These are phyloP conservation scores for Pestalotiopsis sp. DNA, from an alignment of 2,329 filamentous ascomycete genomes.

Conservation along the genomic window DNA sequence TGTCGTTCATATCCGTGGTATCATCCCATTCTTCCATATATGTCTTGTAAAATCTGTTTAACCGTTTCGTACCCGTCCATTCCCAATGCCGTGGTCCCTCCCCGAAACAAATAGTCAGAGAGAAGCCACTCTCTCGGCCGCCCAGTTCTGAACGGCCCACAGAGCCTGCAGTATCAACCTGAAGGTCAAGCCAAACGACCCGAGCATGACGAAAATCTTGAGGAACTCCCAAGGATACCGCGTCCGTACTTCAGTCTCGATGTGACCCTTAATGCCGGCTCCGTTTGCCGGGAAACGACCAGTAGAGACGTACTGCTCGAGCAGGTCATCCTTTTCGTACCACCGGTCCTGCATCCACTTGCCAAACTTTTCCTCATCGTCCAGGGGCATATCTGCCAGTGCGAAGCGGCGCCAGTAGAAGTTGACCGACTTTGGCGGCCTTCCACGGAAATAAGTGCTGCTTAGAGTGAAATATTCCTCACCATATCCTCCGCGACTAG, in stretches of 20 bases:
- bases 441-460: constrained; percentile 86
- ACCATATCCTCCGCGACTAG: constrained; percentile 78
- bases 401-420: constrained; percentile 93
- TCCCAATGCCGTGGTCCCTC: not conserved
- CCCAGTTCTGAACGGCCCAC: constrained; percentile 20
- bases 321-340: constrained; percentile 87
- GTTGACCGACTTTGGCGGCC: constrained; percentile 92
- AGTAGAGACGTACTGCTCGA: constrained; percentile 80
- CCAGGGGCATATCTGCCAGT: constrained; percentile 78
- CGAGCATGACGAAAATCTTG: constrained; percentile 55
- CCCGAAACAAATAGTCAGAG: not conserved
- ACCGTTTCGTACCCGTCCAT: not conserved
- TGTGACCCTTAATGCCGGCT: constrained; percentile 45
- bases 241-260: constrained; percentile 63
- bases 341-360: constrained; percentile 84
- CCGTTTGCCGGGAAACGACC: constrained; percentile 79
- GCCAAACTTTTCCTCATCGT: constrained; percentile 76
- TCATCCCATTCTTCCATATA: not conserved
- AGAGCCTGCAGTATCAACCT: constrained; percentile 28
- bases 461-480: constrained; percentile 87
- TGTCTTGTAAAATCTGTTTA: not conserved
- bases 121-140: not conserved
- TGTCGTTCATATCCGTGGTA: not conserved
- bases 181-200: constrained; percentile 44
- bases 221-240: constrained; percentile 57